These are phyloP conservation scores for Candida sp. DNA, from an alignment of 1,139 yeast species.

Conservation along the genomic window DNA sequence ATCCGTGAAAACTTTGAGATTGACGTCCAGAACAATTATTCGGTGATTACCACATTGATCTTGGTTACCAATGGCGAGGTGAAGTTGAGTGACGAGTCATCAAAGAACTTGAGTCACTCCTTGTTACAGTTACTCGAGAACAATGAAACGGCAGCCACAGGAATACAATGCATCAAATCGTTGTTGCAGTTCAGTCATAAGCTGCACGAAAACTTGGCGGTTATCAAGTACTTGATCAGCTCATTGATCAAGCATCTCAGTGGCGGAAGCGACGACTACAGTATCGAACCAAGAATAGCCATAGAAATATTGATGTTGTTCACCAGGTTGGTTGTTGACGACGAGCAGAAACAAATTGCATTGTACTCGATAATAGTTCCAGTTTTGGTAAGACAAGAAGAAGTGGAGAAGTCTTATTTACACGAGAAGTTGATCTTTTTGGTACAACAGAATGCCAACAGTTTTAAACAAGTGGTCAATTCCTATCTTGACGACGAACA, in stretches of 20 bases:
- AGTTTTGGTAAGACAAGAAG: constrained; percentile 41
- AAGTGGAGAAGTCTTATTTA: constrained; percentile 40
- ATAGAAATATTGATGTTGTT: constrained; percentile 60
- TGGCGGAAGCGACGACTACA: constrained; percentile 10
- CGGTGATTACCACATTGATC: constrained; percentile 62
- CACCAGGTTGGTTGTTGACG: constrained; percentile 34
- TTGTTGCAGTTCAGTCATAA: constrained; percentile 48
- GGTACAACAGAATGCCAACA: constrained; percentile 49
- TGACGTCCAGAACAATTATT: constrained; percentile 34
- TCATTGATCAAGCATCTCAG: constrained; percentile 27
- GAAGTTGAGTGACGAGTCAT: constrained; percentile 39
- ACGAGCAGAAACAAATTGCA: constrained; percentile 31
- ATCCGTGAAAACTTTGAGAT: constrained; percentile 32
- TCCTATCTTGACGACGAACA: constrained; percentile 39
- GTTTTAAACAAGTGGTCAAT: constrained; percentile 58
- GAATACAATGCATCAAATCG: constrained; percentile 62
- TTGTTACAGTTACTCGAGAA: constrained; percentile 38
- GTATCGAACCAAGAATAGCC: constrained; percentile 41
- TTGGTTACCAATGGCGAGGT: constrained; percentile 59
- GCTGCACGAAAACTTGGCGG: constrained; percentile 23
- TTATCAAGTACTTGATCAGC: constrained; percentile 36
- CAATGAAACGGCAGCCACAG: constrained; percentile 40
- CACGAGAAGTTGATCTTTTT: constrained; percentile 57
- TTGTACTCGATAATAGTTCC: constrained; percentile 54
- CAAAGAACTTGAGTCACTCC: constrained; percentile 28